Percentiles rank a stretch among this genome's conserved stretches.
Evolutionary conservation across 345 rosid species (phyloP).

Genomic region (Citropsis articulata): DNA sequence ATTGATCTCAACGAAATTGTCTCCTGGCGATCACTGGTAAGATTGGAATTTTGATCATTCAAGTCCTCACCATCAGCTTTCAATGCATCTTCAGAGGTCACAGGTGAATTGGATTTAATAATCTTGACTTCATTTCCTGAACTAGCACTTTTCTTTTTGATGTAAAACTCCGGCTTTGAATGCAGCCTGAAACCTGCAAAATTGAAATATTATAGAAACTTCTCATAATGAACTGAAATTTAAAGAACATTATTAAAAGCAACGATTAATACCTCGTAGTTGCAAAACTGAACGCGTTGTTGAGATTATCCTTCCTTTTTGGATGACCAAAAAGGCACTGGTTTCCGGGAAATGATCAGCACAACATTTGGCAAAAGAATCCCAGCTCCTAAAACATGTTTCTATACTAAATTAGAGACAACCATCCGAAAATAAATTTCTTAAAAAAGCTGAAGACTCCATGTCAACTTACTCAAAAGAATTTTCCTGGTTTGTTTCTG

Average conservation of each 20-base stretch:
- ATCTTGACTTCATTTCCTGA: constrained; percentile 7
- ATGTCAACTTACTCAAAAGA: constrained; percentile 23
- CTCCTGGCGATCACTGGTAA: not conserved
- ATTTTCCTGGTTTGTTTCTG: constrained; percentile 14
- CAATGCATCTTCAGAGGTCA: not conserved
- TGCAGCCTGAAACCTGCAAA: constrained; percentile 23
- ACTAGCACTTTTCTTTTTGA: not conserved
- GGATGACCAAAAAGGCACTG: constrained; percentile 9
- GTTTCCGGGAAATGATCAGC: constrained; percentile 8
- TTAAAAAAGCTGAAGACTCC: no score
- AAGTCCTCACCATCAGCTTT: constrained; percentile 5
- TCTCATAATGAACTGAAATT: not conserved
- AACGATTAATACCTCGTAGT: constrained; percentile 22
- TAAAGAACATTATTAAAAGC: not conserved
- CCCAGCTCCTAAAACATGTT: constrained; percentile 21
- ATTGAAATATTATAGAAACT: not conserved
- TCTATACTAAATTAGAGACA: not conserved
- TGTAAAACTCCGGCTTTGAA: constrained; percentile 2
- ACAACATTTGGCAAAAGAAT: constrained; percentile 3
- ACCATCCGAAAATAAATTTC: no score
- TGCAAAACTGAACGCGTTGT: constrained; percentile 13
- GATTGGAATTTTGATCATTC: not conserved
- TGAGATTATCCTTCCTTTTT: constrained; percentile 13
- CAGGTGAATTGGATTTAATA: not conserved
- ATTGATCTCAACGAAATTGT: constrained; percentile 20